A percentile compares a stretch with the other conserved stretches of the same genome.
Conservation (phyloP, 495 filamentous ascomycete species). For the Penicillium ochrochloron region DNA sequence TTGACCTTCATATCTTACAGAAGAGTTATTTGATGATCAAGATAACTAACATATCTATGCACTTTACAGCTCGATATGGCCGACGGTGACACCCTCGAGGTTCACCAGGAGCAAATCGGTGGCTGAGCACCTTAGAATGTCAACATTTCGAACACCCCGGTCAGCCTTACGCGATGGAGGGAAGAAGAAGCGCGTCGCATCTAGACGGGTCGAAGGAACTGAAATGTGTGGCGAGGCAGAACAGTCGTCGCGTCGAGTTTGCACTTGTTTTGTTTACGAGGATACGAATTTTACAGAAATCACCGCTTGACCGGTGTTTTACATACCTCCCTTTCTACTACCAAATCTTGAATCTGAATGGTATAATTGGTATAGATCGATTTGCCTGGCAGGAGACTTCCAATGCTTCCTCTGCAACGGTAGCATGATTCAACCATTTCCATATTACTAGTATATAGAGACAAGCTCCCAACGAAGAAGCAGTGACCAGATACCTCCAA, state of each 20-base stretch:
- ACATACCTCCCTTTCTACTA: background rate
- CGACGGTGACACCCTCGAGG: constrained; percentile 95
- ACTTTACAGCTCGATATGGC: constrained; percentile 86
- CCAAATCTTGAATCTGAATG: background rate
- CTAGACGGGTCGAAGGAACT: background rate
- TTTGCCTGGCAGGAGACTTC: background rate
- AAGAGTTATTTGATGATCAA: background rate
- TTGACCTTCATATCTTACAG: constrained; percentile 7
- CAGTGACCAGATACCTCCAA: background rate
- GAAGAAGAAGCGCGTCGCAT: background rate
- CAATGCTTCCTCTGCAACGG: background rate
- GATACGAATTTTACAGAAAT: constrained; percentile 26
- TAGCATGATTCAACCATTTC: background rate
- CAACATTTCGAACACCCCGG: background rate
- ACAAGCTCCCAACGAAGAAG: background rate
- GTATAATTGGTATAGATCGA: background rate
- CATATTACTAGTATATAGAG: constrained; percentile 17
- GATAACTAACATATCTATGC: background rate
- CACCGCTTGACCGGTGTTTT: constrained; percentile 3
- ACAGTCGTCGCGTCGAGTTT: constrained; percentile 12
- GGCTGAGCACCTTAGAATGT: constrained; percentile 43
- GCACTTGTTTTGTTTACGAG: constrained; percentile 24
- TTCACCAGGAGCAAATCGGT: constrained; percentile 98
- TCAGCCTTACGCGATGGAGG: background rate
- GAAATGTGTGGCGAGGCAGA: background rate